Evolutionary conservation across 73 alveolate species (phyloP).

Genomic region (Tetrahymena elliotti): DNA sequence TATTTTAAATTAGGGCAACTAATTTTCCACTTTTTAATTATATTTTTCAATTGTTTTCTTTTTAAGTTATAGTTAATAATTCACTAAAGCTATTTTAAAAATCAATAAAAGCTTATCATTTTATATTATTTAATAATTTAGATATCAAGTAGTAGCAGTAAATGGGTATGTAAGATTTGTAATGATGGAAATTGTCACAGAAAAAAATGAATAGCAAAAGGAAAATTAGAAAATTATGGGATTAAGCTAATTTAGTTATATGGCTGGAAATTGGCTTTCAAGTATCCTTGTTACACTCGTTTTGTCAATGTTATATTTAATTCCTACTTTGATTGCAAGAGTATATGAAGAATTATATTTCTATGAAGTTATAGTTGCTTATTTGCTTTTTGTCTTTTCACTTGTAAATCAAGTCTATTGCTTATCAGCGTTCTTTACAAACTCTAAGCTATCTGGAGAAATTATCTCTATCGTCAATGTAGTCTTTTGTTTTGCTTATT

Average conservation of each 20-base stretch:
- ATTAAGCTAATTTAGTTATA: constrained; percentile 2
- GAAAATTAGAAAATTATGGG: constrained; percentile 36
- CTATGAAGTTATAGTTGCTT: neutral
- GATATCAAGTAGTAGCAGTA: neutral
- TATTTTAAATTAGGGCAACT: no score
- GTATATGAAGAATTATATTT: neutral
- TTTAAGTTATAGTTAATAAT: no score
- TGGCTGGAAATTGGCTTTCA: constrained; percentile 7
- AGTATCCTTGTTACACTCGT: neutral
- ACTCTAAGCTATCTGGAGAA: neutral
- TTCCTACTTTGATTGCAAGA: neutral
- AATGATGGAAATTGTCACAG: constrained; percentile 16
- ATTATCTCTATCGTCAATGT: neutral
- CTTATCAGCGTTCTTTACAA: neutral
- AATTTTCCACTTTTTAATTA: no score
- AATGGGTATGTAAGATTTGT: constrained; percentile 7
- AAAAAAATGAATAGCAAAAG: constrained; percentile 13
- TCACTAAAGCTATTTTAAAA: no score
- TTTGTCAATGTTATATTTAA: neutral
- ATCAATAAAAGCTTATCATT: neutral
- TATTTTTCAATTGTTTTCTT: no score
- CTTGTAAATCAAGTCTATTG: neutral
- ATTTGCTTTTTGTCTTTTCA: constrained; percentile 2
- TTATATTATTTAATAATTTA: neutral
- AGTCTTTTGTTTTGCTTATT: neutral